These are phyloP conservation scores for Biscutella laevigata DNA, from an alignment of 441 rosid species.

Conservation along the genomic window DNA sequence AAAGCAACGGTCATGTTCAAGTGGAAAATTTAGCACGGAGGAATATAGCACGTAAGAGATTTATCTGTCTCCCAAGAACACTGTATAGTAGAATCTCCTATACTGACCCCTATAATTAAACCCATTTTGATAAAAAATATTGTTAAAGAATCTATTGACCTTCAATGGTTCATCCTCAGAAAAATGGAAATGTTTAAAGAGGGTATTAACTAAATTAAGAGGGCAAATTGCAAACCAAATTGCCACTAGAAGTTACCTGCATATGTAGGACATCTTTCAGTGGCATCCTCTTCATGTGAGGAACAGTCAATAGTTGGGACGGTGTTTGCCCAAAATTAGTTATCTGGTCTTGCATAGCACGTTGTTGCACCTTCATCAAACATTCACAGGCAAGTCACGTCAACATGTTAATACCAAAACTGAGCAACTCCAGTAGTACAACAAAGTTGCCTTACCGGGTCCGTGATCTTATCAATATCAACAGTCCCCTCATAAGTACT, in stretches of 20 bases:
- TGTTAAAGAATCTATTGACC: slow-evolving; percentile 6
- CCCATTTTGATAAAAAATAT: neutral
- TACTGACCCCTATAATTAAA: neutral
- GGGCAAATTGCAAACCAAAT: slow-evolving; percentile 16
- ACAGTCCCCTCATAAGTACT: slow-evolving; percentile 96
- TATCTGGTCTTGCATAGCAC: slow-evolving; percentile 94
- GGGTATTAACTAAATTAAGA: neutral
- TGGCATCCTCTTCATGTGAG: slow-evolving; percentile 84
- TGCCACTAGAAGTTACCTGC: slow-evolving; percentile 46
- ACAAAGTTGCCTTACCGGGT: slow-evolving; percentile 56
- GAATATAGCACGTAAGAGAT: neutral
- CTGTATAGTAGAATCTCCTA: neutral
- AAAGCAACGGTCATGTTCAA: slow-evolving; percentile 7
- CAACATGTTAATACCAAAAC: slow-evolving; percentile 8
- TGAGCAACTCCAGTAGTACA: slow-evolving; percentile 13
- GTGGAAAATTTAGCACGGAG: neutral
- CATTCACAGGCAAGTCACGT: slow-evolving; percentile 24
- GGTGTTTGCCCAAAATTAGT: slow-evolving; percentile 99
- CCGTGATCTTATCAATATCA: slow-evolving; percentile 83
- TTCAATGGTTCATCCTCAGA: neutral
- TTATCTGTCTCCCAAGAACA: slow-evolving; percentile 2
- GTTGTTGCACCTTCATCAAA: slow-evolving; percentile 73
- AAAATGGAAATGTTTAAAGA: neutral
- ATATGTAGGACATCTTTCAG: slow-evolving; percentile 78
- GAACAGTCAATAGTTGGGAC: slow-evolving; percentile 82